Conservation (phyloP, 495 filamentous ascomycete genomes). For the Saxispiralis lemnorum region DNA sequence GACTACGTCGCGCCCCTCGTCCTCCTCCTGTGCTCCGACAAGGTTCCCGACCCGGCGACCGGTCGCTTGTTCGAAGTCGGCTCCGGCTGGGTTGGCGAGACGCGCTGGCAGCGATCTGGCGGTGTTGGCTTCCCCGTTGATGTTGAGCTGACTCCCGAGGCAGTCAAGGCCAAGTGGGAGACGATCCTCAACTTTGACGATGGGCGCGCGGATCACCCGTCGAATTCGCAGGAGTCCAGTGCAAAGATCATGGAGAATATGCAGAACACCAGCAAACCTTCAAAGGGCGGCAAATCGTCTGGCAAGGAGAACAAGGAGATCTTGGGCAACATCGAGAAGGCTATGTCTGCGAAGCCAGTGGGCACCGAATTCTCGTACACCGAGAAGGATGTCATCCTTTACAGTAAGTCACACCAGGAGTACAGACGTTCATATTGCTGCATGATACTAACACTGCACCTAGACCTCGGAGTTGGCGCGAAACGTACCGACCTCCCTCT, state of each 20-base stretch:
- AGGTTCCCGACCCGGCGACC: slow-evolving; percentile 63
- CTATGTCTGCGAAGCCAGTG: slow-evolving; percentile 49
- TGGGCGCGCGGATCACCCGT: slow-evolving; percentile 75
- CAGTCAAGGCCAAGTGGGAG: slow-evolving; percentile 58
- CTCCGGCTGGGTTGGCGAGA: slow-evolving; percentile 81
- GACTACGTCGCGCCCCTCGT: slow-evolving; percentile 94
- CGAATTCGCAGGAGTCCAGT: slow-evolving; percentile 55
- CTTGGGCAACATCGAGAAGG: slow-evolving; percentile 57
- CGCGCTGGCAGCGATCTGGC: slow-evolving; percentile 85
- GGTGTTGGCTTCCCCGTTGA: slow-evolving; percentile 89
- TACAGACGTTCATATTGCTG: neutral
- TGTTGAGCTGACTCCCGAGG: slow-evolving; percentile 71
- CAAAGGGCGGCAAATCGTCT: slow-evolving; percentile 16
- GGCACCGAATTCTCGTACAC: slow-evolving; percentile 68
- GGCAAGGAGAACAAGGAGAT: slow-evolving; percentile 26
- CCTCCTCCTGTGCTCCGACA: slow-evolving; percentile 73
- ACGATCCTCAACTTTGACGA: slow-evolving; percentile 77
- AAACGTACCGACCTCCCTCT: slow-evolving; percentile 78
- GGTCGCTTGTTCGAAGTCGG: slow-evolving; percentile 92
- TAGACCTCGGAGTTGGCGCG: slow-evolving; percentile 73
- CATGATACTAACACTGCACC: slow-evolving; percentile 1
- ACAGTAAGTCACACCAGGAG: slow-evolving; percentile 34
- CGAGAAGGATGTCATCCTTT: slow-evolving; percentile 79
- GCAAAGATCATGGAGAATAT: slow-evolving; percentile 87
- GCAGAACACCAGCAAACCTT: slow-evolving; percentile 38